These are phyloP conservation scores for Leishmania tropica DNA, from an alignment of 208 protist genomes.

Conservation along the genomic window DNA sequence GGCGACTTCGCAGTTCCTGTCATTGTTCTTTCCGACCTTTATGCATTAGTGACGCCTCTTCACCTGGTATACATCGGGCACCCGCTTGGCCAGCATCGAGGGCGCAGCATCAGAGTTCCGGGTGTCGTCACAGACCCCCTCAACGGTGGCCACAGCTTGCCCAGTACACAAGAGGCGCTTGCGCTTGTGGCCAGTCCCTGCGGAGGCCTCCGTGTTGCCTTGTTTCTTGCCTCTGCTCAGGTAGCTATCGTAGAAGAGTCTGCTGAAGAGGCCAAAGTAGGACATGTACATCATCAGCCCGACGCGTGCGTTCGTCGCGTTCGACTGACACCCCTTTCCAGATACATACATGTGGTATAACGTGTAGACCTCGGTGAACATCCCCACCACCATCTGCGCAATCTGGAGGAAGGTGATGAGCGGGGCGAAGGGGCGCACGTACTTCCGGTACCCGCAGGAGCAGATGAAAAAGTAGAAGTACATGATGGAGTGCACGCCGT, in stretches of 20 bases:
- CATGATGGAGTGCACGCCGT: slow-evolving; percentile 95
- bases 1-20: too few species aligned
- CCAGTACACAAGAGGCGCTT: neutral
- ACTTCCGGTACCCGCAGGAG: slow-evolving; percentile 52
- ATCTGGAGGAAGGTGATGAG: slow-evolving; percentile 90
- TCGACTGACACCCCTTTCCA: slow-evolving; percentile 56
- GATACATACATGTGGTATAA: slow-evolving; percentile 51
- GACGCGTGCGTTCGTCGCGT: slow-evolving; percentile 57
- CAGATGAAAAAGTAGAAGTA: slow-evolving; percentile 94
- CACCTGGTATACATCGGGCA: neutral
- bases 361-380: slow-evolving; percentile 51
- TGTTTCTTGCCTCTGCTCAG: slow-evolving; percentile 14
- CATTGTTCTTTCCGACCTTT: too few species aligned
- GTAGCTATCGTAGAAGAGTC: slow-evolving; percentile 88
- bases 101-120: neutral
- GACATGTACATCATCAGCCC: slow-evolving; percentile 91
- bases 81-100: neutral
- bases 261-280: slow-evolving; percentile 92
- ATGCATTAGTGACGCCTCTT: slow-evolving; percentile 3
- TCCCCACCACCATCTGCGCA: slow-evolving; percentile 93
- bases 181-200: neutral
- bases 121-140: neutral
- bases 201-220: neutral
- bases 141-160: neutral
- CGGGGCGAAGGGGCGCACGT: slow-evolving; percentile 76